Base-by-base conservation (phyloP, 2,329 filamentous ascomycete species). In the Trichoderma aggressivum region DNA sequence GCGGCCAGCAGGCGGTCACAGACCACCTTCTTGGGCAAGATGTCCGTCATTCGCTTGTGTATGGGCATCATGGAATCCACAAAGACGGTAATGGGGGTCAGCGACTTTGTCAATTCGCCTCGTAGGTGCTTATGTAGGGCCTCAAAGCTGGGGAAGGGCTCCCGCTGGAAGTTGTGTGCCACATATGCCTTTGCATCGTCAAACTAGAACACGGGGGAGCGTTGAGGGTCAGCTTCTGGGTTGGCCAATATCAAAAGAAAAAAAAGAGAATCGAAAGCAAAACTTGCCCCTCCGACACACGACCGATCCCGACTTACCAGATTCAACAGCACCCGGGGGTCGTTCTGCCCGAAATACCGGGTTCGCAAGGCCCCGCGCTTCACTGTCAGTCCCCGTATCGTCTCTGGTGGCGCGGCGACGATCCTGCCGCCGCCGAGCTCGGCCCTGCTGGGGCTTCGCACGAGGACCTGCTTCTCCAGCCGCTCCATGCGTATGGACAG, bases 21-120 rank as follows among this genome's bases (percentile, higher is more conserved):
- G 10, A 86, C 82, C 1, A 79, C 71, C 75, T 83, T 85, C 36
- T 82, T 84, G 0, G 87, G 87, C 21, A 88, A 75, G 16, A 88
- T 86, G 71, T 88, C 86, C 34, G 82, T 83, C 87, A 89, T 89
- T 60, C 87, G 85, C 76, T 87, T 87, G 70, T 84, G 84, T 3
- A 88, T 82, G 0, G 87, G 86, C 76, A 87, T 86, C 80, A 88
- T 86, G n/a, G 86, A 88, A 74, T 88, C 86, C 32, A 88, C 86
- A 74, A 85, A 88, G 36, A 88, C 86, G 3, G 85, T 81, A 58
- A 88, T 87, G 0, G 87, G 86, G 6, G 83, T 78, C 53, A 87
- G 78, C 0, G 81, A 82, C 74, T 84, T 83, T 67, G 80, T 80
- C 74, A 85, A 83, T 34, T 86, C 83, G 62, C 84, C 82, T 73